A percentile compares a stretch with the other conserved stretches of the same genome.
Conservation (phyloP, 2,329 filamentous ascomycete genomes). For the Apiospora koreana region DNA sequence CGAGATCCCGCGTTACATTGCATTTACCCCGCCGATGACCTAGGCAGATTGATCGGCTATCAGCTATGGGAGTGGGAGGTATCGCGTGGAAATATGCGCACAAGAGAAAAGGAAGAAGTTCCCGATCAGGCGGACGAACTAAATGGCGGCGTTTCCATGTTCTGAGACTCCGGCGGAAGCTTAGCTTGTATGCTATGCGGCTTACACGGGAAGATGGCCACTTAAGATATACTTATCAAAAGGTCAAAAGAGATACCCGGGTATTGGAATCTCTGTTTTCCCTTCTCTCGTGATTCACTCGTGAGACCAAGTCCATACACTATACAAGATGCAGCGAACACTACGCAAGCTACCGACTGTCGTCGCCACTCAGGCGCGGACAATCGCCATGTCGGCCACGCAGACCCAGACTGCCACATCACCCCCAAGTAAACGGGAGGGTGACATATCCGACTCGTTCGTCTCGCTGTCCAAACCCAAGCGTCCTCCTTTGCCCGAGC, state of each 20-base stretch:
- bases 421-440: conserved; percentile 48
- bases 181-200: no score
- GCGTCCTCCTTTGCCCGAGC: conserved; percentile 49
- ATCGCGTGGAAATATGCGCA: not conserved
- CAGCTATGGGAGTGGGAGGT: no score
- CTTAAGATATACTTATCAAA: not conserved
- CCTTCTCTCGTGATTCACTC: not conserved
- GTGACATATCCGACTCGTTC: conserved; percentile 64
- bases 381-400: conserved; percentile 1
- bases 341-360: not conserved
- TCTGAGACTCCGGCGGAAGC: not conserved
- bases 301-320: not conserved
- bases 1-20: not conserved
- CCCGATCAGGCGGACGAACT: not conserved
- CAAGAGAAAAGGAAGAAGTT: not conserved
- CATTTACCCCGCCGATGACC: not conserved
- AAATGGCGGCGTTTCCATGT: not conserved
- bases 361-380: not conserved
- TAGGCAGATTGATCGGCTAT: not conserved
- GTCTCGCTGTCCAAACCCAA: conserved; percentile 55
- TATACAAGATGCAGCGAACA: not conserved
- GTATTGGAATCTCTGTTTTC: not conserved
- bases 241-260: not conserved
- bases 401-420: conserved; percentile 15
- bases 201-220: not conserved